A percentile compares a stretch with the other conserved stretches of the same genome.
Conservation (phyloP, 2,329 filamentous ascomycete species). For the Coniella lustricola region DNA sequence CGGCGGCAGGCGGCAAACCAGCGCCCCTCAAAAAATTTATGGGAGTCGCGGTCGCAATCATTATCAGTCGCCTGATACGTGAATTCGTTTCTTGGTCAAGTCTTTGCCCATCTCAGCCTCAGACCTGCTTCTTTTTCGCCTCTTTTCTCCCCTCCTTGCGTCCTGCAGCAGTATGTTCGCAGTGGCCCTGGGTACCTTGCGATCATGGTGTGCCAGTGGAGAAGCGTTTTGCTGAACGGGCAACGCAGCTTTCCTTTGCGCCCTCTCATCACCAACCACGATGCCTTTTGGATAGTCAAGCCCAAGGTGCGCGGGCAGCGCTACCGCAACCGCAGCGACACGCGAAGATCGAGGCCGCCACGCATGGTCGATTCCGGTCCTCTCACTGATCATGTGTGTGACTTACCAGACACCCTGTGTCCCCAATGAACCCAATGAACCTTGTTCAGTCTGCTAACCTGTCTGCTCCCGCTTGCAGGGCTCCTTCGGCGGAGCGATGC, state of each 20-base stretch:
- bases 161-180: constrained; percentile 13
- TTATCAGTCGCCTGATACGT: neutral
- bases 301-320: too few species aligned
- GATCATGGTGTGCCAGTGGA: constrained; percentile 16
- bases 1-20: constrained; percentile 5
- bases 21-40: neutral
- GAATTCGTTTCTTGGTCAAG: too few species aligned
- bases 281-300: neutral
- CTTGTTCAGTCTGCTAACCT: too few species aligned
- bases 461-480: too few species aligned
- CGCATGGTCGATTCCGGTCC: too few species aligned
- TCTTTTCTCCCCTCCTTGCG: neutral
- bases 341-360: too few species aligned
- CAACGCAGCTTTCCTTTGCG: constrained; percentile 7
- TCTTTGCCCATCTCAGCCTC: neutral
- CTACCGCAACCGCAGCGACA: neutral
- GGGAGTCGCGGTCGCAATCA: constrained; percentile 1
- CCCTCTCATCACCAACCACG: constrained; percentile 1
- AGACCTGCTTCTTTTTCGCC: neutral
- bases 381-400: too few species aligned
- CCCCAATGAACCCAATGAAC: too few species aligned
- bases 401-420: too few species aligned
- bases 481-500: too few species aligned
- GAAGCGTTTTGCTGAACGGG: constrained; percentile 13
- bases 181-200: neutral